Base-by-base conservation (phyloP, 768 basidiomycete genomes). In the Boletus fagicola region DNA sequence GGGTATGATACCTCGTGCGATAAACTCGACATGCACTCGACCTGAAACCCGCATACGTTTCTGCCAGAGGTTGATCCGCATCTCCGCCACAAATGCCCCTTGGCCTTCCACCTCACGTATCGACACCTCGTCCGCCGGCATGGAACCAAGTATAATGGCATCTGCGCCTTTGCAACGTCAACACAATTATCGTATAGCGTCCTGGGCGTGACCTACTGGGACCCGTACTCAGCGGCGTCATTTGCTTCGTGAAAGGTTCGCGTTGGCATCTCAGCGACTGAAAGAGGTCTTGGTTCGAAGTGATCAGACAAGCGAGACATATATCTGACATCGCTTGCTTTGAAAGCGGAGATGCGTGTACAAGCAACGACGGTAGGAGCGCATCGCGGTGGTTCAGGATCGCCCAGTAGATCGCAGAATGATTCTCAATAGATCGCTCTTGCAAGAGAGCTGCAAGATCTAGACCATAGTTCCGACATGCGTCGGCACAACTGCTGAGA, bases 381-480 rank as follows among this genome's bases (percentile, higher is more conserved):
- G 73, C 67, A 12, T 65, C 46, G 5, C 59, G 54, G 3, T 78
- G 80, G 54, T 86, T 87, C 24, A 90, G 72, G 59, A 90, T 82
- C 0, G 83, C 84, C 89, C 89, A 90, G 65, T 90, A 90, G 3
- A 90, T 61, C 0, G 86, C 84, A 0, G 84, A 83, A 62, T 84
- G 86, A 0, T 74, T 76, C 62, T 89, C 88, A 36, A 89, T 82
- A 10, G 75, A 82, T 31, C 71, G 78, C 44, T 88, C 83, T 64
- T 88, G 88, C 0, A 90, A 72, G 10, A 90, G 63, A 0, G 74
- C 57, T 0, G 84, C 76, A 38, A 89, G 73, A 5, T 80, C 77
- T 2, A 89, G 61, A 18, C 70, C 72, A 38, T 84, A 76, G 0
- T 76, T 66, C 10, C 66, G 62, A 62, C 88, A 89, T 0, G 85